phyloP scores from a whole-genome alignment of 805 yeast species.

The Kodamaea laetipori region DNA sequence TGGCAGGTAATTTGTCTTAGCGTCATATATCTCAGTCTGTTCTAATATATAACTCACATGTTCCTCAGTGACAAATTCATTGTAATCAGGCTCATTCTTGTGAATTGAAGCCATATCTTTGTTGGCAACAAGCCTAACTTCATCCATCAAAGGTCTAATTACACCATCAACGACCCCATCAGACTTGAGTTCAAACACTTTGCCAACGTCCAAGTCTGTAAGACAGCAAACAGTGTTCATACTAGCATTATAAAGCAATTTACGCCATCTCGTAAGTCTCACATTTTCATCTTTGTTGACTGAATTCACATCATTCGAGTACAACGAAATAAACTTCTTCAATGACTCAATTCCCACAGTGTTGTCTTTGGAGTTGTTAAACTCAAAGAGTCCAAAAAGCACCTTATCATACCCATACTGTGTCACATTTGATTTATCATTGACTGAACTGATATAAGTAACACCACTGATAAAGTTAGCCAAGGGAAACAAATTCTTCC shows the following conservation, averaged over 20 bases:
- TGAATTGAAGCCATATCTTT: conserved; percentile 60
- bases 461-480: conserved; percentile 41
- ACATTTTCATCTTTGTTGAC: conserved; percentile 31
- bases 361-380: conserved; percentile 17
- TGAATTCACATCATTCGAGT: conserved; percentile 37
- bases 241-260: conserved; percentile 39
- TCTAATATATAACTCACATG: conserved; percentile 52
- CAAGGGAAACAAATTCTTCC: conserved; percentile 33
- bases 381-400: conserved; percentile 29
- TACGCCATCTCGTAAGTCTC: conserved; percentile 41
- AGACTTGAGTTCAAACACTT: conserved; percentile 37
- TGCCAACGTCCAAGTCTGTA: conserved; percentile 37
- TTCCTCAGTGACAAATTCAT: conserved; percentile 48
- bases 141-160: conserved; percentile 64
- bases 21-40: conserved; percentile 43
- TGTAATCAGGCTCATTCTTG: conserved; percentile 16
- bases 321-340: conserved; percentile 29
- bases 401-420: conserved; percentile 23
- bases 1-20: conserved; percentile 49
- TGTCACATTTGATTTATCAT: conserved; percentile 32
- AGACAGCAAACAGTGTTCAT: conserved; percentile 40
- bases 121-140: conserved; percentile 63
- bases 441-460: conserved; percentile 36
- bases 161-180: conserved; percentile 24
- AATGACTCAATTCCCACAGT: conserved; percentile 24